These are phyloP conservation scores for Pseudonitzschia delicatissima DNA, from an alignment of 108 stramenopile genomes.

Conservation along the genomic window DNA sequence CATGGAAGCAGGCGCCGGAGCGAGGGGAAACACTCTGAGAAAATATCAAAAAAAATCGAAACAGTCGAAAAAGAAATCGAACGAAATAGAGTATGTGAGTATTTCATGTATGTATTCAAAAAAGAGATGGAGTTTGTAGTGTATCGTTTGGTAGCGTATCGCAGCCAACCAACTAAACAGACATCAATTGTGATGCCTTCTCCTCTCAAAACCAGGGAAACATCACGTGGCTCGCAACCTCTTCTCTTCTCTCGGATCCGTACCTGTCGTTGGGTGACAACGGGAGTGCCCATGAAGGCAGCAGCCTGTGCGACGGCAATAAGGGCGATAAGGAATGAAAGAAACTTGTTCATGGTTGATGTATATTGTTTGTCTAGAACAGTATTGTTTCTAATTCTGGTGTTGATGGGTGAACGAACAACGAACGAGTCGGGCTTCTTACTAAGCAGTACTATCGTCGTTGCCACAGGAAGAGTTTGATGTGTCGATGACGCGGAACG, in stretches of 20 bases:
- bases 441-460: not conserved
- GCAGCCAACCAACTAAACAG: no score
- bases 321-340: conserved; percentile 52
- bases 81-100: not conserved
- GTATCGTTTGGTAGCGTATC: no score
- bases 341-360: conserved; percentile 47
- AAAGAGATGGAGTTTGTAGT: not conserved
- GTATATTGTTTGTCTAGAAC: not conserved
- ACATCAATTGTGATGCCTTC: no score
- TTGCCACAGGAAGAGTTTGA: not conserved
- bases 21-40: conserved; percentile 8
- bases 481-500: conserved; percentile 10
- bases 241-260: no score
- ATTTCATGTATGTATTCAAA: no score
- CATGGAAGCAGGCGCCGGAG: conserved; percentile 42
- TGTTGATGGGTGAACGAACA: not conserved
- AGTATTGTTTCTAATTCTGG: not conserved
- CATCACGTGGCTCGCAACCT: no score
- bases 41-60: not conserved
- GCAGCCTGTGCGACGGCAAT: conserved; percentile 45
- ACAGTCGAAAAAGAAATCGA: not conserved
- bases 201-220: not conserved
- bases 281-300: conserved; percentile 63
- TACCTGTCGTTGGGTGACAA: conserved; percentile 20
- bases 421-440: not conserved